A percentile compares a stretch with the other conserved stretches of the same genome.
phyloP scores from a whole-genome alignment of 345 rosid genomes.

The Lepidium aucheri region DNA sequence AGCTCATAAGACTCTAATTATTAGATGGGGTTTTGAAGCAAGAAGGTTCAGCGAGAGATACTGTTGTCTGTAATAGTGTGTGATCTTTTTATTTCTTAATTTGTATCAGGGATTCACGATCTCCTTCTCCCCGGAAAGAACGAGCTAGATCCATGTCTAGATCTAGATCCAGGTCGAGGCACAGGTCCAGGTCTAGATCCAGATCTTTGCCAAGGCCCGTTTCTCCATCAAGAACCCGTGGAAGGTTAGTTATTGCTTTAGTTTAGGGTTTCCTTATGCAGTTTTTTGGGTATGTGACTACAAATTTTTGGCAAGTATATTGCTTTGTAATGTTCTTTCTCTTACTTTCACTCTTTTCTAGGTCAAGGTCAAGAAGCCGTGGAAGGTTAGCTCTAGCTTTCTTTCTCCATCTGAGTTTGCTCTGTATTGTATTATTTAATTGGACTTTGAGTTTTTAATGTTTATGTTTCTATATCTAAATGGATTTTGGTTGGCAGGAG shows the following conservation, averaged over 20 bases:
- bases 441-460: not conserved
- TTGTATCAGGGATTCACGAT: conserved; percentile 44
- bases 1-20: not conserved
- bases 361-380: conserved; percentile 77
- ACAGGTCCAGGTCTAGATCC: conserved; percentile 56
- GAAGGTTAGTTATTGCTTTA: conserved; percentile 53
- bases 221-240: conserved; percentile 65
- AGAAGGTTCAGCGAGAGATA: not conserved
- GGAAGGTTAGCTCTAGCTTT: conserved; percentile 51
- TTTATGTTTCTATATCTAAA: not conserved
- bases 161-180: conserved; percentile 41
- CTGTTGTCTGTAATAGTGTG: not conserved
- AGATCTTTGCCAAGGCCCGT: conserved; percentile 60
- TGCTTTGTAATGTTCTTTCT: not conserved
- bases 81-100: not conserved
- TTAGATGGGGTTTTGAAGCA: not conserved
- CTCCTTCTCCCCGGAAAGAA: conserved; percentile 67
- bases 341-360: conserved; percentile 22
- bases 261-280: not conserved
- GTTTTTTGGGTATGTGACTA: not conserved
- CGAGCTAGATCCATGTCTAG: conserved; percentile 36
- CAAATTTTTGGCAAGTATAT: not conserved
- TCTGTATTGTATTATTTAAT: not conserved
- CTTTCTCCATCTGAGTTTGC: not conserved
- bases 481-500: conserved; percentile 31